Evolutionary conservation across 768 basidiomycete species (phyloP), one percentile per base, ranked within the genome.

Genomic region (Lentinula guzmanii): DNA sequence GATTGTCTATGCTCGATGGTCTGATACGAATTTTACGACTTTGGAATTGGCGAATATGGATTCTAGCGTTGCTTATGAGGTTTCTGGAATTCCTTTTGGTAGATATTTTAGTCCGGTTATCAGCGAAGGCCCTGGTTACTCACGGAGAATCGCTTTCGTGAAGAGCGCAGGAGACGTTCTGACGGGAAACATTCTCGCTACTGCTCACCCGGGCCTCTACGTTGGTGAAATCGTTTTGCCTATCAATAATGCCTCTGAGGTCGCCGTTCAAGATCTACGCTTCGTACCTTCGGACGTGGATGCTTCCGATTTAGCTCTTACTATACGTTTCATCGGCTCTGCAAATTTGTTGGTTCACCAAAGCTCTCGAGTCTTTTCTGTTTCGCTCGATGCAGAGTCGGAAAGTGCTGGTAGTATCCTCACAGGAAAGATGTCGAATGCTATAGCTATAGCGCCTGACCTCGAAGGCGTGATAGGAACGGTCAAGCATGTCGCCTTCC

Each of bases 1-100:
- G 18, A 70, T 89, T 16, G 67, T 91, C 11, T 88, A 90, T 55
- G 80, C 82, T 4, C 82, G 85, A 13, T 90, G 88, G 89, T 89
- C 87, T 0, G 80, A 89, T 66, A 72, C 74, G 4, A 67, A 77
- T 60, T 88, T 88, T 68, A 82, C 86, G 3, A 76, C 81, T 5
- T 82, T 91, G 65, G 89, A 91, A 72, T 63, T 91, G 34, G 83
- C 86, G 7, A 77, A 89, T 66, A 57, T 86, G 10, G 65, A 67
- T 5, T 72, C 77, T 1, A 77, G 74, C 3, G 66, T 69, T 5
- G 79, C 77, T 0, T 78, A 80, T 67, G 80, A 84, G 58, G 61
- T 90, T 35, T 70, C 70, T 4, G 86, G 83, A 24, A 70, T 89
- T 31, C 86, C 89, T 0, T 67, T 84, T 35, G 89, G 89, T 0